Base-by-base conservation (phyloP, 2,329 filamentous ascomycete species). In the Calonectria henricotiae region DNA sequence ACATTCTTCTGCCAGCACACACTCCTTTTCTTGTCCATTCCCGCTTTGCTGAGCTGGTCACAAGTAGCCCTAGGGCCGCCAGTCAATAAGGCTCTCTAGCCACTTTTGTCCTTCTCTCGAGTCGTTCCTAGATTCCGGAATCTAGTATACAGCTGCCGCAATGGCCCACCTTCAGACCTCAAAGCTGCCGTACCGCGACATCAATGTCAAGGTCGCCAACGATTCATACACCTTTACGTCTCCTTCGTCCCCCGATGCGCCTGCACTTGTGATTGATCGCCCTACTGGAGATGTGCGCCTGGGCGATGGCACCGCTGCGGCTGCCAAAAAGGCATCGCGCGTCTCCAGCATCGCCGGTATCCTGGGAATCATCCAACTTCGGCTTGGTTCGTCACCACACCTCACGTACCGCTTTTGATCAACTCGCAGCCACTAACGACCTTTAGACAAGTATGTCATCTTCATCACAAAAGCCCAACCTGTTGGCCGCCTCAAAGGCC, bases 221-320 rank as follows among this genome's bases (percentile, higher is more conserved):
- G 94, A 96, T 78, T 93, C 96, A 81, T 99, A 99, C 87, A 94
- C 95, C 78, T 99, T 99, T 84, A 95, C 94, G 44, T 99, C 96
- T 32, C 96, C 96, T 32, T 98, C 96, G 0, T 96, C 95, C 4
- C 95, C 95, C 71, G 91, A 95, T 83, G 93, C 95, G 32, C 94
- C 94, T 15, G 94, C 94, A 11, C 88, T 99, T 62, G 91, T 98
- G 15, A 89, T 99, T 74, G 96, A 98, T 79, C 91, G 96, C 65
- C 96, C 96, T 11, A 96, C 95, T 15, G 96, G 96, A 71, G 95
- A 98, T 83, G 85, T 98, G 63, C 90, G 95, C 71, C 88, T 99
- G 70, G 93, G 92, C 78, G 93, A 98, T 88, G 92, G 93, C 68
- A 90, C 92, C 74, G 86, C 95, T 58, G 87, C 93, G 63, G 91